Evolutionary conservation across 108 stramenopile genomes (phyloP).

Genomic region (Fragilariopsis cylindrus): DNA sequence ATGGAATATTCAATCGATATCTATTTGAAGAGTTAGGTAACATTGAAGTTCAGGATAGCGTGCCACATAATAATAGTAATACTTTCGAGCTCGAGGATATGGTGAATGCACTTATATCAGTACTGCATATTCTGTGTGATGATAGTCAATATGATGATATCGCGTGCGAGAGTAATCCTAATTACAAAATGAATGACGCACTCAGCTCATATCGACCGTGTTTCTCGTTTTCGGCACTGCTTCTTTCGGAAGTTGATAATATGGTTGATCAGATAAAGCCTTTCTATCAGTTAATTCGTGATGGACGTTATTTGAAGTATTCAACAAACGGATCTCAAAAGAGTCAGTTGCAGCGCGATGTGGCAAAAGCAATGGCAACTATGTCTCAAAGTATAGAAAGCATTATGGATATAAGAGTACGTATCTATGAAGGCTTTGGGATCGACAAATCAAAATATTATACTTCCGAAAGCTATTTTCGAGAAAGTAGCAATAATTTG

Average conservation of each 20-base stretch:
- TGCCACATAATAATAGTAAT: background rate
- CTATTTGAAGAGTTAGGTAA: constrained; percentile 23
- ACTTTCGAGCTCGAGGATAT: constrained; percentile 24
- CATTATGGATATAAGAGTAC: background rate
- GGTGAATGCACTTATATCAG: constrained; percentile 24
- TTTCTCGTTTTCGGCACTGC: constrained; percentile 26
- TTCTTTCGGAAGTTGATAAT: background rate
- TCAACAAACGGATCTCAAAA: background rate
- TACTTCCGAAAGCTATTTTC: constrained; percentile 11
- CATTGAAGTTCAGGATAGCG: constrained; percentile 7
- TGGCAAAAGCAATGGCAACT: background rate
- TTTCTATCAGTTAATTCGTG: background rate
- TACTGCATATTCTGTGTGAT: background rate
- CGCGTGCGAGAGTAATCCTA: background rate
- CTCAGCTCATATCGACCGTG: constrained; percentile 14
- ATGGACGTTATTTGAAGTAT: constrained; percentile 4
- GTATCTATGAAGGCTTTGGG: background rate
- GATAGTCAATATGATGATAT: constrained; percentile 13
- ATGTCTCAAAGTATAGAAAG: background rate
- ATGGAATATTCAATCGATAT: constrained; percentile 50
- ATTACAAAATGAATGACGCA: background rate
- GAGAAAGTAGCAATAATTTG: constrained; percentile 6
- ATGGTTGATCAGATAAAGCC: constrained; percentile 1
- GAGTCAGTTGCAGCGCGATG: background rate
- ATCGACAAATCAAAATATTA: background rate